phyloP scores from a whole-genome alignment of 2,329 filamentous ascomycete genomes.

The Cytospora mali region DNA sequence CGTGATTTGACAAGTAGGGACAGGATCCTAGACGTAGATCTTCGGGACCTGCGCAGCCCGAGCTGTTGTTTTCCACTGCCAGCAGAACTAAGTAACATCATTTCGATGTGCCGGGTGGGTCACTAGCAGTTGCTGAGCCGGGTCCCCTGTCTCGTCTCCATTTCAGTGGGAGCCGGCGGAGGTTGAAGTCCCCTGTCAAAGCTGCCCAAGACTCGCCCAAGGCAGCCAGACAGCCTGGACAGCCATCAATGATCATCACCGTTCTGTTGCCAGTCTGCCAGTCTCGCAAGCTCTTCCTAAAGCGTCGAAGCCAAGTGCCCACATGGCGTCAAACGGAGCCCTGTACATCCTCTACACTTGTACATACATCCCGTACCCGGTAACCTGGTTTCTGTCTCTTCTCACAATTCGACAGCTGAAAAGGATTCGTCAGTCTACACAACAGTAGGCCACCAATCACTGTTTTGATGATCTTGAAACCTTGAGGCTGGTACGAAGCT shows the following conservation, averaged over 20 bases:
- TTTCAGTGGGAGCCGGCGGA: slow-evolving; percentile 17
- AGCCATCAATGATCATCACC: slow-evolving; percentile 12
- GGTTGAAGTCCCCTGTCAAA: slow-evolving; percentile 12
- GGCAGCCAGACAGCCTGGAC: no score
- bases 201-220: slow-evolving; percentile 17
- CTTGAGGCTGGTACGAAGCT: neutral
- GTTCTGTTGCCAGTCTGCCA: no score
- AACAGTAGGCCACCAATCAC: neutral
- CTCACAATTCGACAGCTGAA: slow-evolving; percentile 3
- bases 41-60: slow-evolving; percentile 12
- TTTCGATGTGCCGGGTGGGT: neutral
- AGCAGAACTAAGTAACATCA: neutral
- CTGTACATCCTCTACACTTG: no score
- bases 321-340: slow-evolving; percentile 18
- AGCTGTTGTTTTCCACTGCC: neutral
- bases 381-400: neutral
- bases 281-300: slow-evolving; percentile 32
- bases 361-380: neutral
- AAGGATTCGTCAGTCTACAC: neutral
- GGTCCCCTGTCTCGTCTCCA: slow-evolving; percentile 14
- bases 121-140: slow-evolving; percentile 9
- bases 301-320: slow-evolving; percentile 19
- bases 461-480: neutral
- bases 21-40: slow-evolving; percentile 21
- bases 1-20: neutral